These are phyloP conservation scores for Talaromyces sp. DNA, from an alignment of 2,329 filamentous ascomycete genomes.

Conservation along the genomic window DNA sequence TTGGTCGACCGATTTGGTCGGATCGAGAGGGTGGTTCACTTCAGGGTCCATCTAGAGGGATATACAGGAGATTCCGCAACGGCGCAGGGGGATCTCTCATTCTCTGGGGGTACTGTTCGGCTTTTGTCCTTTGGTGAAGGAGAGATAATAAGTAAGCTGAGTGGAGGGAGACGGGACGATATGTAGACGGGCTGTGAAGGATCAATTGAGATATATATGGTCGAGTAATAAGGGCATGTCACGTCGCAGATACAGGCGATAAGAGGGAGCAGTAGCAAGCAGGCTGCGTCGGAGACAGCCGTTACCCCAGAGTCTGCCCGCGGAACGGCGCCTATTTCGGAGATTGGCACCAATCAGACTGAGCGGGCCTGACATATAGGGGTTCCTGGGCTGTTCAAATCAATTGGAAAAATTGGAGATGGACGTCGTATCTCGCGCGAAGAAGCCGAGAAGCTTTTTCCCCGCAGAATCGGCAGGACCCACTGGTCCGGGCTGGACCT, in stretches of 20 bases:
- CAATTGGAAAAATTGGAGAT: neutral
- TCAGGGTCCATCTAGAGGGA: conserved; percentile 3
- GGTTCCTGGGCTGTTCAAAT: neutral
- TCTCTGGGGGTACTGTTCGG: neutral
- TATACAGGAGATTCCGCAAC: neutral
- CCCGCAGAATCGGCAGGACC: conserved; percentile 4
- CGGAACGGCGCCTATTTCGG: conserved; percentile 4
- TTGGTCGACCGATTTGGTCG: conserved; percentile 19
- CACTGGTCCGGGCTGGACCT: neutral
- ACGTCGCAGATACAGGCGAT: neutral
- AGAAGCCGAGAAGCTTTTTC: neutral
- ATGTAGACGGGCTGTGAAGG: neutral
- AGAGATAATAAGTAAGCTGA: neutral
- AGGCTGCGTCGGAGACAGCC: neutral
- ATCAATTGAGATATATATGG: neutral
- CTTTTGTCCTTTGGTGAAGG: neutral
- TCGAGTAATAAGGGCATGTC: neutral
- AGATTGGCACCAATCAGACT: conserved; percentile 9
- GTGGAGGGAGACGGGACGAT: neutral
- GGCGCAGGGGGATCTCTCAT: conserved; percentile 3
- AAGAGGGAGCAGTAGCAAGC: neutral
- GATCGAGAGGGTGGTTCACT: conserved; percentile 5
- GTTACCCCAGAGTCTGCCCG: neutral
- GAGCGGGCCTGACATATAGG: neutral
- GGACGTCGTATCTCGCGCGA: neutral